A percentile compares a stretch with the other conserved stretches of the same genome.
phyloP scores from a whole-genome alignment of 192 early-diverging fungal species.

The Chytriomyces hyalinus region DNA sequence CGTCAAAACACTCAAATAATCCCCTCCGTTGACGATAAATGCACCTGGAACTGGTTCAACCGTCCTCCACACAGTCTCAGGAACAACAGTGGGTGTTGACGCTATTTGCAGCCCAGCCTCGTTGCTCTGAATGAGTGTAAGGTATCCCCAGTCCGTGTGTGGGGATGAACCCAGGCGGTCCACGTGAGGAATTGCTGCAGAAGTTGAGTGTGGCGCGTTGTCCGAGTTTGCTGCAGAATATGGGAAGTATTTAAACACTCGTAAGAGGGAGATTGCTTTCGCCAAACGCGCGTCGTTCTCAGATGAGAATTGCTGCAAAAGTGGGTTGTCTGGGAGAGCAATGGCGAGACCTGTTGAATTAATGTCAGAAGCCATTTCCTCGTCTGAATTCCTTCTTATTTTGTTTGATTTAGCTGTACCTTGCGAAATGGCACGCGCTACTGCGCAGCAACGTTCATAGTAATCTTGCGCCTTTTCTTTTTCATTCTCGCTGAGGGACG shows the following conservation, averaged over 20 bases:
- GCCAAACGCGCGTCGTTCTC: background rate
- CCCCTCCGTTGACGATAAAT: constrained; percentile 67
- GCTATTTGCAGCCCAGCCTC: constrained; percentile 54
- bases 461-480: constrained; percentile 41
- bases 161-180: constrained; percentile 47
- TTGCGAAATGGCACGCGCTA: constrained; percentile 48
- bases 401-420: background rate
- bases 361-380: no score
- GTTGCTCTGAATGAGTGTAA: constrained; percentile 56
- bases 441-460: constrained; percentile 44
- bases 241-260: constrained; percentile 63
- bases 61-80: constrained; percentile 54
- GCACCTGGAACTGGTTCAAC: constrained; percentile 52
- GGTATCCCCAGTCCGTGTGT: constrained; percentile 67
- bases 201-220: background rate
- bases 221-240: background rate
- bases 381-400: no score
- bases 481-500: constrained; percentile 10
- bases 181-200: background rate
- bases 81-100: constrained; percentile 2
- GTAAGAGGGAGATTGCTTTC: constrained; percentile 57
- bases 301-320: constrained; percentile 4
- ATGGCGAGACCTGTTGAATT: constrained; percentile 37
- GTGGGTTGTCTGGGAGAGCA: constrained; percentile 34
- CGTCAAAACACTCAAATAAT: constrained; percentile 64